Evolutionary conservation across 805 yeast species (phyloP), one percentile per base, ranked within the genome.

Genomic region (Schizosaccharomyces octosporus): DNA sequence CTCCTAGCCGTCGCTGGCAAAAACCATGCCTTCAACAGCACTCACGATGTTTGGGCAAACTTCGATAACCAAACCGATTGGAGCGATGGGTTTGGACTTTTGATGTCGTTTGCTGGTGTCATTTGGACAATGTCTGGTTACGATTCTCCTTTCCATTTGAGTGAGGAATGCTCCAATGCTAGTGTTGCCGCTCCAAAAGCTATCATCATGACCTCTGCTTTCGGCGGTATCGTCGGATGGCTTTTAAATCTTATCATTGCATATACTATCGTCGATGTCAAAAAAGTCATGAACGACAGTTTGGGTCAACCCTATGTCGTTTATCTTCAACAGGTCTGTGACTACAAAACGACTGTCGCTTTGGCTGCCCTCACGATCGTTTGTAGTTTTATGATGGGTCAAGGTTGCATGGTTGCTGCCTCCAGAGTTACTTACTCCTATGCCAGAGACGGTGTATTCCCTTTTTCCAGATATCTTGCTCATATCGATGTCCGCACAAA

Each of bases 151-250:
- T 83, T 82, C 73, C 87, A 84, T 67, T 72, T 83, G 63, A 76
- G 85, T n/a, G 89, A 83, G 71, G 88, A 83, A 67, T 79, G 83
- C 65, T 72, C 81, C 60, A 81, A 82, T 67, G 84, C 86, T 5
- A 72, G 78, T 43, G 70, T 73, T 15, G 85, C 84, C 4, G 81
- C 83, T 9, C 87, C 87, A n/a, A 75, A 76, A 63, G 85, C 85
- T 36, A 82, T 82, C 65, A 79, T 81, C 66, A 75, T 13, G 70
- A 75, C 59, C 83, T 85, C 59, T n/a, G 15, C 69, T 42, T 65
- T 69, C 59, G 61, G 29, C 63, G 84, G 83, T 57, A 42, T 73
- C 9, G 66, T 81, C 62, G 84, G 84, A 2, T 81, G 79, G 68
- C 71, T 77, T 39, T 78, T 80, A 67, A 79, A 80, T 75, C 67